These are phyloP conservation scores for Chenopodium suecicum DNA, from an alignment of 148 eudicot genomes.

Conservation along the genomic window DNA sequence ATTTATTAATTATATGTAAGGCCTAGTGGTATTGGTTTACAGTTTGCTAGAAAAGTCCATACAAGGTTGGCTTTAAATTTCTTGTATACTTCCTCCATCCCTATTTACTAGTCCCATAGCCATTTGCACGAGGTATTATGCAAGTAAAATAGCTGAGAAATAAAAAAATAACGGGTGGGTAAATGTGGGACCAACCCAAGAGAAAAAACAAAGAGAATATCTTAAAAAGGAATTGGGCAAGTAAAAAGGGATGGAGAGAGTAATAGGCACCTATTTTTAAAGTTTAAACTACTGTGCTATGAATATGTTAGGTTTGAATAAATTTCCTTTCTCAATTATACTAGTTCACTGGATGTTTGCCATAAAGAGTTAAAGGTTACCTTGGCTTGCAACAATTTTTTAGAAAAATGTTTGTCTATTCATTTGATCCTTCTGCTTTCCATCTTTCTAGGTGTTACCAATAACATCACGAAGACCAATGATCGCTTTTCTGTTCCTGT, in stretches of 20 bases:
- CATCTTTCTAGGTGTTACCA: constrained; percentile 60
- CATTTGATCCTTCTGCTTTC: background rate
- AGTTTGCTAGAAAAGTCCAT: background rate
- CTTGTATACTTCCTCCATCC: no score
- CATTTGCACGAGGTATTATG: no score
- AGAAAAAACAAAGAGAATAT: no score
- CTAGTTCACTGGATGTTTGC: background rate
- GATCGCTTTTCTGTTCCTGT: constrained; percentile 71
- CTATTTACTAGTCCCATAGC: no score
- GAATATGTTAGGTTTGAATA: background rate
- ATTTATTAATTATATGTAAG: background rate
- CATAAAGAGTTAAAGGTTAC: no score
- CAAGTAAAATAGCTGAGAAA: no score
- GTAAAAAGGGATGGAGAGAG: no score
- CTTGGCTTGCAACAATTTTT: background rate
- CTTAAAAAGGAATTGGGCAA: no score
- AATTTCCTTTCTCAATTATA: background rate
- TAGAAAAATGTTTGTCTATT: background rate
- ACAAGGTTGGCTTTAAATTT: background rate
- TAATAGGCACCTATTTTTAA: background rate
- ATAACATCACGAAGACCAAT: constrained; percentile 55
- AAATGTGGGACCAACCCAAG: no score
- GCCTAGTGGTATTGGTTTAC: background rate
- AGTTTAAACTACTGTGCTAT: background rate
- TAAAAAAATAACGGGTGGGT: no score